Evolutionary conservation across 1,139 yeast genomes (phyloP), one percentile per base, ranked within the genome.

Genomic region (Sugiyamaella japonica): DNA sequence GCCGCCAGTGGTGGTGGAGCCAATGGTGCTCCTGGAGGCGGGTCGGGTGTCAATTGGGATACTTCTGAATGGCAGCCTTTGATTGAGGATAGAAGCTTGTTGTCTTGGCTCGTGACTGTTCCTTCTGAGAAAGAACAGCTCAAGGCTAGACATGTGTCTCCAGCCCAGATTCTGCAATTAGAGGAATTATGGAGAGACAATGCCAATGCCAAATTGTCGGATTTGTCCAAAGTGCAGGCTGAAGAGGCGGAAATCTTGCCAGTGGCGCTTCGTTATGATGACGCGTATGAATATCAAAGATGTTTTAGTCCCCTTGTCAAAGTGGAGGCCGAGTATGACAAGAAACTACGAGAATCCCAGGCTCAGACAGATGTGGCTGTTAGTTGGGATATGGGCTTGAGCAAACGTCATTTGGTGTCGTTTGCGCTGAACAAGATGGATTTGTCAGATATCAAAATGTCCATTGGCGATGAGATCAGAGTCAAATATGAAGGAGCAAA

Each of bases 21-120:
- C 10, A 9, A n/a, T 12, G 34, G 34, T n/a, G n/a, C 34, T 3
- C 10, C 47, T 13, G 54, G 45, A 23, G 45, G 37, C 12, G 16
- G 45, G 1, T 68, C 70, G 49, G 72, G 68, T 39, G 63, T 70
- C 59, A 83, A 85, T 63, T 91, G 97, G 97, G 96, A 89, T 66
- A 85, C 95, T 0, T 80, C 79, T 39, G 87, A 86, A 59, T 91
- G 98, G 98, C 90, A 86, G 65, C 81, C 97, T 0, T 73, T 91
- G 56, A 88, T 91, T 56, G 95, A 86, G 59, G 86, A 89, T 61
- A 77, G 95, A 40, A 84, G 83, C 59, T 81, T 91, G 61, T 74
- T 90, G 56, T 75, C 89, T 1, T 91, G 97, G 97, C 81, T 91
- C 17, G 93, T 89, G 0, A 75, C 83, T 1, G 75, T 73, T 12